These are phyloP conservation scores for Alternaria tenuissima DNA, from an alignment of 2,329 filamentous ascomycete genomes.

Conservation along the genomic window DNA sequence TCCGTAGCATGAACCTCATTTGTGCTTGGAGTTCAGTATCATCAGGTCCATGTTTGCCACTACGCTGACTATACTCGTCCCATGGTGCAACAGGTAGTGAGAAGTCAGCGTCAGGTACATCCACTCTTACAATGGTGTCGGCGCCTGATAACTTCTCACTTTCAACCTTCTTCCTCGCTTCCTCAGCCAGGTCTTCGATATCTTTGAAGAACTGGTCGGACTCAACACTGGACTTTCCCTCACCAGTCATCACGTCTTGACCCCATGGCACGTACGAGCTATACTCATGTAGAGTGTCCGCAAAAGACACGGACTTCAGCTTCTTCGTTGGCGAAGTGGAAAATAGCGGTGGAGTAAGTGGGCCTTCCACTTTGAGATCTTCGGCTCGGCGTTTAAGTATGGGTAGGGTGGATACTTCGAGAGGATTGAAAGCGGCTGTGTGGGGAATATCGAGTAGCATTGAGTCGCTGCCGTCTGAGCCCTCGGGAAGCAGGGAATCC, in stretches of 20 bases:
- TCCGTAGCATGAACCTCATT: constrained; percentile 43
- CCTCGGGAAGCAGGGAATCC: constrained; percentile 44
- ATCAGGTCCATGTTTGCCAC: constrained; percentile 5
- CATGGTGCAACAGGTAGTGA: constrained; percentile 57
- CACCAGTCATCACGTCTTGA: constrained; percentile 23
- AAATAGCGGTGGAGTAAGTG: constrained; percentile 54
- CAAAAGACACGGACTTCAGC: constrained; percentile 52
- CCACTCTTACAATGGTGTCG: constrained; percentile 58
- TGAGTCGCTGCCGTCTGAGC: constrained; percentile 42
- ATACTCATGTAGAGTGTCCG: constrained; percentile 46
- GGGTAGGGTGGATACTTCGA: constrained; percentile 25
- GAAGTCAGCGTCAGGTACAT: constrained; percentile 59
- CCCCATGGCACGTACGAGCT: constrained; percentile 42
- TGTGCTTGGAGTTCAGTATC: constrained; percentile 43
- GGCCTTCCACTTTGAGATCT: constrained; percentile 57
- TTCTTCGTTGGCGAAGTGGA: constrained; percentile 51
- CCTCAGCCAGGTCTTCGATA: constrained; percentile 48
- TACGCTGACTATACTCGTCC: constrained; percentile 45
- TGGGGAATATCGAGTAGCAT: constrained; percentile 44
- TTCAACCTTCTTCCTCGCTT: constrained; percentile 47
- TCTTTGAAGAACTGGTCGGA: constrained; percentile 46
- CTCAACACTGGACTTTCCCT: constrained; percentile 19
- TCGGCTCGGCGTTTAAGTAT: constrained; percentile 43
- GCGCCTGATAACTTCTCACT: constrained; percentile 57
- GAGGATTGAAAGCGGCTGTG: constrained; percentile 29